Percentiles rank a stretch among this genome's conserved stretches.
Conservation (phyloP, 2,329 filamentous ascomycete genomes). For the Tolypocladium cylindrosporum region DNA sequence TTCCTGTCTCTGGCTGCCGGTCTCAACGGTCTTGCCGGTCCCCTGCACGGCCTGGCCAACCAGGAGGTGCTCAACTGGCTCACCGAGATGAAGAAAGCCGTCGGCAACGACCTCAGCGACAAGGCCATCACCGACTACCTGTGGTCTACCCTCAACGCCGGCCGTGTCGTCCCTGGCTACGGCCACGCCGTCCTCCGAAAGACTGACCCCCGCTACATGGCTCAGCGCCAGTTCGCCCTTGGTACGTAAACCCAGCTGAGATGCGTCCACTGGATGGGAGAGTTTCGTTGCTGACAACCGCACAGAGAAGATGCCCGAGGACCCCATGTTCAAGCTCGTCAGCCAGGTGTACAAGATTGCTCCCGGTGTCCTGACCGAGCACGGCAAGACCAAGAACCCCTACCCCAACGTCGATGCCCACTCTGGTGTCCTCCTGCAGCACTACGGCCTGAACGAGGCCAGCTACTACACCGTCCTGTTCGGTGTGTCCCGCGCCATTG, state of each 20-base stretch:
- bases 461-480: slow-evolving; percentile 99
- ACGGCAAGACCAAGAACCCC: slow-evolving; percentile 99
- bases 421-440: slow-evolving; percentile 97
- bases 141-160: slow-evolving; percentile 91
- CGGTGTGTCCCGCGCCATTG: slow-evolving; percentile 94
- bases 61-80: slow-evolving; percentile 99
- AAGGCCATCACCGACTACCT: slow-evolving; percentile 97
- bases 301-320: slow-evolving; percentile 74
- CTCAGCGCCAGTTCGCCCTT: slow-evolving; percentile 93
- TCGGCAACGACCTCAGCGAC: slow-evolving; percentile 94
- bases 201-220: slow-evolving; percentile 98
- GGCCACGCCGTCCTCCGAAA: slow-evolving; percentile 98
- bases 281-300: slow-evolving; percentile 16
- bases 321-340: slow-evolving; percentile 99
- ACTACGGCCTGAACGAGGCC: slow-evolving; percentile 97
- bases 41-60: slow-evolving; percentile 98
- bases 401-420: slow-evolving; percentile 98
- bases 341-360: slow-evolving; percentile 99
- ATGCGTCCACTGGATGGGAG: not conserved
- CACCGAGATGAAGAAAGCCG: slow-evolving; percentile 91
- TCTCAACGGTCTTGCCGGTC: slow-evolving; percentile 95
- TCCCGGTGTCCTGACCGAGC: slow-evolving; percentile 92
- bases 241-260: slow-evolving; percentile 19
- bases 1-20: slow-evolving; percentile 95
- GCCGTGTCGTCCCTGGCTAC: slow-evolving; percentile 95